Evolutionary conservation across 345 rosid genomes (phyloP).

Genomic region (Angophora floribunda): DNA sequence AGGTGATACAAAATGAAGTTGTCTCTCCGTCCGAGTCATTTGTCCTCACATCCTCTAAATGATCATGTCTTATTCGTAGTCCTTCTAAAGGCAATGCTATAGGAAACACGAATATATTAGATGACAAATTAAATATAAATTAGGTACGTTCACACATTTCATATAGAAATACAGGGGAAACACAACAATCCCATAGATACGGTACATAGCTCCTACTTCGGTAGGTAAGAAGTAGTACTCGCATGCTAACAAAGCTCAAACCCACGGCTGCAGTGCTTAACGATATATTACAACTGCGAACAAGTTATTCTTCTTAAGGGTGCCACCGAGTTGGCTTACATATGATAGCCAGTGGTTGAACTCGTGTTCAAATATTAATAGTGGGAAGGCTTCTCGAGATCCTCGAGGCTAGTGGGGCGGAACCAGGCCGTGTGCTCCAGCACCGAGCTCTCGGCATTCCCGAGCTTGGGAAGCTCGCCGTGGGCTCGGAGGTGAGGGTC

Average conservation of each 20-base stretch:
- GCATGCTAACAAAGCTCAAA: neutral
- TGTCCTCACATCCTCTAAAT: neutral
- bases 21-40: neutral
- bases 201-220: neutral
- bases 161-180: neutral
- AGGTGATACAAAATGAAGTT: neutral
- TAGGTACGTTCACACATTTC: neutral
- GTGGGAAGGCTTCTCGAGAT: constrained; percentile 63
- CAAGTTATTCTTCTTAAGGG: neutral
- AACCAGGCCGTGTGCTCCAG: constrained; percentile 91
- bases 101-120: neutral
- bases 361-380: neutral
- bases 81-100: neutral
- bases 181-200: neutral
- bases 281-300: neutral
- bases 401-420: constrained; percentile 89
- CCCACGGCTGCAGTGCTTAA: neutral
- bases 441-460: constrained; percentile 11
- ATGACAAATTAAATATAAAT: neutral
- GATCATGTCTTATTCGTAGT: neutral
- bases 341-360: neutral
- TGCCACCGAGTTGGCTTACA: neutral
- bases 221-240: neutral
- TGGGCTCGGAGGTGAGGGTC: constrained; percentile 14
- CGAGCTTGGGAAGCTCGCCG: constrained; percentile 1